These are phyloP conservation scores for Cercospora beticola DNA, from an alignment of 2,329 filamentous ascomycete species.

Conservation along the genomic window DNA sequence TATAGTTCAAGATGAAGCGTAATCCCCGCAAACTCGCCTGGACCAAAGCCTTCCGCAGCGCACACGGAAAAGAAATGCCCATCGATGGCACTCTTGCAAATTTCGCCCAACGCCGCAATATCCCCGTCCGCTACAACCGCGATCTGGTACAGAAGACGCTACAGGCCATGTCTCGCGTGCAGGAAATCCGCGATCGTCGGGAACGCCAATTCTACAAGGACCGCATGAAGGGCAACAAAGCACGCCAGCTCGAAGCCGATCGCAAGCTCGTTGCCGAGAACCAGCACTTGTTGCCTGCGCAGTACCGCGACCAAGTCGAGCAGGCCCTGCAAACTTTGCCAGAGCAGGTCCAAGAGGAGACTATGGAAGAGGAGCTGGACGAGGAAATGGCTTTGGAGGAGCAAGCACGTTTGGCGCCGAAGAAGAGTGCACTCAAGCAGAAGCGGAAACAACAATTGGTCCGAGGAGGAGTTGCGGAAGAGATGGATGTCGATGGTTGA, in stretches of 20 bases:
- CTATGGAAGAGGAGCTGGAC: conserved; percentile 57
- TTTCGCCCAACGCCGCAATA: conserved; percentile 89
- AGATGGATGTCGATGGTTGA: conserved; percentile 44
- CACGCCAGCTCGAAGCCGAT: conserved; percentile 74
- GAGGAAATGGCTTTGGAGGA: conserved; percentile 44
- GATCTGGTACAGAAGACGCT: conserved; percentile 84
- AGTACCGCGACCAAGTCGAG: conserved; percentile 45
- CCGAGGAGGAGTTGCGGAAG: conserved; percentile 44
- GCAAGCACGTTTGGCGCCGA: conserved; percentile 41
- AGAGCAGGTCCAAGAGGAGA: conserved; percentile 53
- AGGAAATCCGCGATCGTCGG: conserved; percentile 77
- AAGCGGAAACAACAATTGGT: conserved; percentile 52
- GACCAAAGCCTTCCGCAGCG: conserved; percentile 90
- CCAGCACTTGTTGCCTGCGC: conserved; percentile 78
- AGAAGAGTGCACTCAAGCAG: conserved; percentile 39
- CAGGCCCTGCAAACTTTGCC: conserved; percentile 61
- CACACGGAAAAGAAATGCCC: conserved; percentile 79
- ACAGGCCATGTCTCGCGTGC: conserved; percentile 85
- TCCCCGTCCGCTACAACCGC: conserved; percentile 93
- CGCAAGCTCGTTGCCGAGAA: conserved; percentile 88
- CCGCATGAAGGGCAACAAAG: conserved; percentile 87
- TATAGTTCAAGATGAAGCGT: conserved; percentile 91
- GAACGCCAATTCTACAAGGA: conserved; percentile 93
- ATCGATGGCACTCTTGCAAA: conserved; percentile 85
- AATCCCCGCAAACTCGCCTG: conserved; percentile 95